phyloP scores from a whole-genome alignment of 192 early-diverging fungal genomes.

The Mortierella claussenii region DNA sequence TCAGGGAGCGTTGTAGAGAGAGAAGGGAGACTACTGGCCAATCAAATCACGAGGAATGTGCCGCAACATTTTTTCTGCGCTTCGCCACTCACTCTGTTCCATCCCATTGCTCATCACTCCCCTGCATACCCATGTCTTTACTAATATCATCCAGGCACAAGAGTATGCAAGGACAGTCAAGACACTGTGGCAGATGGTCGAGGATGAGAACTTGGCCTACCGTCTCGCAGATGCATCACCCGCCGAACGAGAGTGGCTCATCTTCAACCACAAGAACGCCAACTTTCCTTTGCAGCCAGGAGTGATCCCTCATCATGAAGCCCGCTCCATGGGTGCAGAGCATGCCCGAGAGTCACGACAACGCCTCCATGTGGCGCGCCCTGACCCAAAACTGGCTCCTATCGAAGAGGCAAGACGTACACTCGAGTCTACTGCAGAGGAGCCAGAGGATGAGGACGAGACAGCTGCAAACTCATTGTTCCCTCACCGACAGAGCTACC shows the following conservation, averaged over 20 bases:
- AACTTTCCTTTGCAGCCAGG: slow-evolving; percentile 2
- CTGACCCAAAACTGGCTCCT: not conserved
- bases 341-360: not conserved
- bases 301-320: not conserved
- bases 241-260: slow-evolving; percentile 33
- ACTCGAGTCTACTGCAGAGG: not conserved
- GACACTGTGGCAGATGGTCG: slow-evolving; percentile 45
- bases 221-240: slow-evolving; percentile 30
- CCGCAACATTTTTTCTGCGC: too few relatives aligned
- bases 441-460: not conserved
- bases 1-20: too few relatives aligned
- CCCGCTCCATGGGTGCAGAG: not conserved
- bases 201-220: slow-evolving; percentile 35
- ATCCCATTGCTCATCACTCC: too few relatives aligned
- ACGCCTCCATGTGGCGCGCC: not conserved
- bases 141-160: too few relatives aligned
- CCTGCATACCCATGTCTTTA: too few relatives aligned
- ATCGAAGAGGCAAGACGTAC: not conserved
- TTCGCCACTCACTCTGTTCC: too few relatives aligned
- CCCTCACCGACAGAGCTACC: not conserved
- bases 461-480: not conserved
- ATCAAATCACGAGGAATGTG: too few relatives aligned
- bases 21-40: too few relatives aligned
- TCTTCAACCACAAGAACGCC: slow-evolving; percentile 19
- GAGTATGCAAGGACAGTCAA: slow-evolving; percentile 51